Evolutionary conservation across 768 basidiomycete species (phyloP), one percentile per base, ranked within the genome.

Genomic region (Phylloporus arenicola): DNA sequence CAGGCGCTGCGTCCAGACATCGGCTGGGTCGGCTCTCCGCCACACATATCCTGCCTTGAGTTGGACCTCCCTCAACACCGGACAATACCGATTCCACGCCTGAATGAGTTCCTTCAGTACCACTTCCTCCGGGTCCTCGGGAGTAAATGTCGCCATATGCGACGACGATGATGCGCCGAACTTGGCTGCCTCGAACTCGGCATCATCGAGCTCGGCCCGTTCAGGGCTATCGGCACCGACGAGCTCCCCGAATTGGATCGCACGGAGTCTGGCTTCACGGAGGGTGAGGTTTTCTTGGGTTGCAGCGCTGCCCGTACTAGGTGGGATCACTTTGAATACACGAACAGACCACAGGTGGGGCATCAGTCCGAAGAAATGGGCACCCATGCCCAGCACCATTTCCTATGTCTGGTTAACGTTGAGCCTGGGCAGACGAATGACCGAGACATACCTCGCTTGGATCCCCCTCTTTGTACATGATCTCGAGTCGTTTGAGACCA

Each of bases 81-180:
- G 65, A 48, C 75, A 75, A 35, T 69, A 70, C 39, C 69, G 67
- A 45, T 70, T 71, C 75, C 76, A 77, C 6, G 75, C 71, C 9
- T 72, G 68, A 31, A 77, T 64, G 16, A 71, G 64, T 30, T 72
- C 70, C 25, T 56, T 60, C 42, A 75, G 57, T 37, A 64, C 58
- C 20, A 55, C 33, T 8, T 57, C 62, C 35, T 71, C 71, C 7
- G 54, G 30, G 20, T 60, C 62, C 13, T 58, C 57, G 1, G 16
- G 6, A 4, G 12, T n/a, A 0, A 27, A 10, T 3, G 20, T 42
- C 54, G 24, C 47, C 14, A 33, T 20, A 17, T 14, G 19, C 6
- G 48, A 50, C 3, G 53, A 47, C 10, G 45, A 45, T 3, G 40
- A 40, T 24, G 34, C 10, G 54, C 27, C 30, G 8, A 60, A 39